Evolutionary conservation across 1,284 basidiomycete species (phyloP).

Genomic region (Microstroma glucosiphilum): DNA sequence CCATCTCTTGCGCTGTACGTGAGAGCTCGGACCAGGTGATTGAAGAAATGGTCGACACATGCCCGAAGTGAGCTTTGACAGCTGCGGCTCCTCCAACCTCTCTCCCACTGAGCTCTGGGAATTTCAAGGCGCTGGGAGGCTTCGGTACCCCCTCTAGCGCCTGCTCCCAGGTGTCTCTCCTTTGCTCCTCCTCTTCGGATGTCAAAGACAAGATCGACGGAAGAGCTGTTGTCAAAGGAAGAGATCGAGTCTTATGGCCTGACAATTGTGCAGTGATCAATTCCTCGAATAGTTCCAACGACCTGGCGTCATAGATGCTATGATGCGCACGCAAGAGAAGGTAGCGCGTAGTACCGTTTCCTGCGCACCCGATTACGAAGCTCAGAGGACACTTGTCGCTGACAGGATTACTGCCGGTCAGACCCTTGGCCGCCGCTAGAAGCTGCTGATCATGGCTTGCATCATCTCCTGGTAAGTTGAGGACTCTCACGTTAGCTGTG

Average conservation of each 20-base stretch:
- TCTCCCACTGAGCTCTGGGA: too few relatives aligned
- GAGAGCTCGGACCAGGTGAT: slow-evolving; percentile 26
- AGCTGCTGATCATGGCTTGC: slow-evolving; percentile 9
- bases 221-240: neutral
- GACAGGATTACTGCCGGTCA: neutral
- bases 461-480: neutral
- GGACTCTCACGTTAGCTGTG: neutral
- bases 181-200: neutral
- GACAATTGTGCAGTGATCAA: slow-evolving; percentile 20
- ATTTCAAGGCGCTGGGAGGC: too few relatives aligned
- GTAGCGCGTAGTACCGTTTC: neutral
- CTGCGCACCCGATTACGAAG: neutral
- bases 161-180: neutral
- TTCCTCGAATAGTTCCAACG: slow-evolving; percentile 29
- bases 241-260: neutral
- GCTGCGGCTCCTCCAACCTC: too few relatives aligned
- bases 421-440: slow-evolving; percentile 13
- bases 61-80: neutral
- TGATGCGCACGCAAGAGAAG: slow-evolving; percentile 33
- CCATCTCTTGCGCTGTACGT: slow-evolving; percentile 22
- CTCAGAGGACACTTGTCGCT: neutral
- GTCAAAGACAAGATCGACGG: neutral
- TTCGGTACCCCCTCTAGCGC: too few relatives aligned
- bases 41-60: slow-evolving; percentile 14
- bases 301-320: slow-evolving; percentile 37